A percentile compares a stretch with the other conserved stretches of the same genome.
phyloP scores from a whole-genome alignment of 208 protist species.

The Endotrypanum monterogeii region DNA sequence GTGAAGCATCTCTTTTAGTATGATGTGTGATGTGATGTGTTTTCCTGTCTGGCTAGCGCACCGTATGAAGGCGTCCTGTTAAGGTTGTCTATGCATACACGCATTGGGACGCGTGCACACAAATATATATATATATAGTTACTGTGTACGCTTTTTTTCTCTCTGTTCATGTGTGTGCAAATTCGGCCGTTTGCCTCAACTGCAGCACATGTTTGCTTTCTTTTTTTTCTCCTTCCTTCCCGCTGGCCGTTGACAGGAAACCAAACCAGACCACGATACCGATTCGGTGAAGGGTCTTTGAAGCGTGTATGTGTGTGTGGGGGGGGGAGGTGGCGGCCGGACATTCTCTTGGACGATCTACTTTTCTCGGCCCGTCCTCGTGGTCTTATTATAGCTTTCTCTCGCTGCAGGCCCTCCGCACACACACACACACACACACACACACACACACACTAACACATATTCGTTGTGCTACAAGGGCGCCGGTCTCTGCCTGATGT shows the following conservation, averaged over 20 bases:
- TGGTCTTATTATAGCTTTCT: background rate
- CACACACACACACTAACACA: background rate
- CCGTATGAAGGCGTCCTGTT: too few relatives aligned
- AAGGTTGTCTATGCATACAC: too few relatives aligned
- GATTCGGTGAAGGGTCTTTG: background rate
- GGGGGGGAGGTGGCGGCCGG: background rate
- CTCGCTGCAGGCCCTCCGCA: background rate
- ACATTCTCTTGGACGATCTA: background rate
- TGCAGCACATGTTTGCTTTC: background rate
- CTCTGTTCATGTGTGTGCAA: background rate
- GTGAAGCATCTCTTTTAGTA: too few relatives aligned
- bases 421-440: background rate
- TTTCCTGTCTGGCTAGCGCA: too few relatives aligned
- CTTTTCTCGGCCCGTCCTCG: background rate
- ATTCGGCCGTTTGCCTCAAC: background rate
- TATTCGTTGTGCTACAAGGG: background rate
- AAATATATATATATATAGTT: too few relatives aligned
- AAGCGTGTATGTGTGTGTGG: too few relatives aligned
- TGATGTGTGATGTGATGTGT: too few relatives aligned
- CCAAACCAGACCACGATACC: background rate
- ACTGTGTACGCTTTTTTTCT: background rate
- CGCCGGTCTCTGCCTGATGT: too few relatives aligned
- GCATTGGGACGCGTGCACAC: too few relatives aligned
- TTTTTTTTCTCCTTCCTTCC: background rate
- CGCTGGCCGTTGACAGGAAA: background rate